Percentiles rank a stretch among this genome's conserved stretches.
Evolutionary conservation across 306 rosid genomes (phyloP).

Genomic region (Cicer pinnatifidum): DNA sequence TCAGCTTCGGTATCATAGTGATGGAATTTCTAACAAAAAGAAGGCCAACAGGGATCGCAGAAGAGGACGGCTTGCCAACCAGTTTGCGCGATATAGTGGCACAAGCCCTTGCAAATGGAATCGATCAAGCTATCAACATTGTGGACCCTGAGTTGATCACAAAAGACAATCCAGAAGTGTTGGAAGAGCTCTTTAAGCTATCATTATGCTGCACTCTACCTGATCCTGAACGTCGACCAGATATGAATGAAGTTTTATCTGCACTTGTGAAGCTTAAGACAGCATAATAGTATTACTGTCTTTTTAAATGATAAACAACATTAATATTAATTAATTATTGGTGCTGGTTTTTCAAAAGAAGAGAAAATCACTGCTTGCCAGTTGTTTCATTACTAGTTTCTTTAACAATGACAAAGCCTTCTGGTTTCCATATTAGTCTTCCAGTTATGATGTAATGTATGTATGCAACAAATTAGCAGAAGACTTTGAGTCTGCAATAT

Average conservation of each 20-base stretch:
- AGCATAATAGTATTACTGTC: slow-evolving; percentile 25
- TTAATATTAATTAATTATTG: neutral
- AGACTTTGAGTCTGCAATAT: slow-evolving; percentile 5
- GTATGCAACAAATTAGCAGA: neutral
- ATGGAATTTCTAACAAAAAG: slow-evolving; percentile 80
- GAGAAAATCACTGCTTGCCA: neutral
- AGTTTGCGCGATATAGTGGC: slow-evolving; percentile 64
- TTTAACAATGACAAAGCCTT: slow-evolving; percentile 19
- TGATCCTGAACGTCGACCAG: slow-evolving; percentile 70
- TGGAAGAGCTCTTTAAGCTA: slow-evolving; percentile 61
- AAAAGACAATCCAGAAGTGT: slow-evolving; percentile 44
- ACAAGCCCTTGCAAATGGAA: slow-evolving; percentile 64
- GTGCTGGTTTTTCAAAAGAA: slow-evolving; percentile 14
- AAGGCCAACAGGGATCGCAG: slow-evolving; percentile 73
- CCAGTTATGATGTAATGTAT: slow-evolving; percentile 26
- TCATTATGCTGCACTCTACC: slow-evolving; percentile 67
- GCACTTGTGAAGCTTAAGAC: slow-evolving; percentile 58
- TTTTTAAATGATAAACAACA: slow-evolving; percentile 33
- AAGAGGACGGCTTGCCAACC: slow-evolving; percentile 59
- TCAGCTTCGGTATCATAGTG: slow-evolving; percentile 78
- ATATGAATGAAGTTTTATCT: slow-evolving; percentile 60
- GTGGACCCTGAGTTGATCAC: slow-evolving; percentile 65
- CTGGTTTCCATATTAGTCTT: slow-evolving; percentile 15
- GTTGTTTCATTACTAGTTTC: neutral
- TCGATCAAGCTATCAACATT: slow-evolving; percentile 42